phyloP scores from a whole-genome alignment of 805 yeast genomes.

The Lipomyces sp. region DNA sequence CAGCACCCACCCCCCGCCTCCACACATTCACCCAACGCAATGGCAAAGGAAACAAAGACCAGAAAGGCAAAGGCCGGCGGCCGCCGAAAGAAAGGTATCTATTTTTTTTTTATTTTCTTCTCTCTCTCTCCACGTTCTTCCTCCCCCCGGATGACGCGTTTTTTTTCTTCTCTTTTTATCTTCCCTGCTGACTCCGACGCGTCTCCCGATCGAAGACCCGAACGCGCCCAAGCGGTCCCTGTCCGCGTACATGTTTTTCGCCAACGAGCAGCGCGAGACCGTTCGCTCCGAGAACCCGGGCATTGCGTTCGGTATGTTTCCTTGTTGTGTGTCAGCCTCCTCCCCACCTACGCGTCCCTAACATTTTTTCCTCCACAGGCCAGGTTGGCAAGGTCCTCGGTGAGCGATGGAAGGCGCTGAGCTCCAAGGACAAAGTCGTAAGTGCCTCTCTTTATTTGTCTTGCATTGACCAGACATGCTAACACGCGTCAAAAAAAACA shows the following conservation, averaged over 20 bases:
- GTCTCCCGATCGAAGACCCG: slow-evolving; percentile 56
- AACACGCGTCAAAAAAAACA: slow-evolving; percentile 17
- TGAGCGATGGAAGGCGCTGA: slow-evolving; percentile 92
- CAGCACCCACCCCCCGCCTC: slow-evolving; percentile 10
- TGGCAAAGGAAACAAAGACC: slow-evolving; percentile 30
- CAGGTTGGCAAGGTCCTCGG: slow-evolving; percentile 94
- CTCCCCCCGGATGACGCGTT: background rate
- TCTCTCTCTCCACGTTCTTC: background rate
- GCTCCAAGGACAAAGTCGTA: slow-evolving; percentile 65
- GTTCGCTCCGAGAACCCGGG: slow-evolving; percentile 97
- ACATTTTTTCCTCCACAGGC: slow-evolving; percentile 27
- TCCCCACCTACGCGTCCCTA: background rate
- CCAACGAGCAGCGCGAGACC: slow-evolving; percentile 93
- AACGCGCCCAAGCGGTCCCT: slow-evolving; percentile 98
- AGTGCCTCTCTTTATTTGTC: slow-evolving; percentile 2
- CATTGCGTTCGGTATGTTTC: slow-evolving; percentile 66
- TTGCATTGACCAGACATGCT: background rate
- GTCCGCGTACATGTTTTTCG: slow-evolving; percentile 98
- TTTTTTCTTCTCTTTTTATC: background rate
- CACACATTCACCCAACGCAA: slow-evolving; percentile 3
- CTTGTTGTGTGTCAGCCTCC: background rate
- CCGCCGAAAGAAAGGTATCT: slow-evolving; percentile 31
- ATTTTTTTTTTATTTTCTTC: background rate
- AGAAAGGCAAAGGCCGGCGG: slow-evolving; percentile 30
- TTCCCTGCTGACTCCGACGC: slow-evolving; percentile 1